phyloP scores from a whole-genome alignment of 1,139 yeast species.

The Dujonia santamariae region DNA sequence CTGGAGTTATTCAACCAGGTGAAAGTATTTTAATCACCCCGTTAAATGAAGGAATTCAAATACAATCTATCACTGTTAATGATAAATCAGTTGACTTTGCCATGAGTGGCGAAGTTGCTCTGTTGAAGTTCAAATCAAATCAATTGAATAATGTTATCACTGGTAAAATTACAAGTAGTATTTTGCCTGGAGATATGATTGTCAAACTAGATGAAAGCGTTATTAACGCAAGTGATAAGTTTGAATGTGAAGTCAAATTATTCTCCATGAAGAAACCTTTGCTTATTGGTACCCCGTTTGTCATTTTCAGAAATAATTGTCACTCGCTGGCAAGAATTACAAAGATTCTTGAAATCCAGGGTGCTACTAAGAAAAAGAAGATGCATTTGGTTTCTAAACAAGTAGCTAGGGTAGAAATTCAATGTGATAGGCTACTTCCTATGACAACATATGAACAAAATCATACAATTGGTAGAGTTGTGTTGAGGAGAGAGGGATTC shows the following conservation, averaged over 20 bases:
- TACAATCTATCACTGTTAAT: slow-evolving; percentile 28
- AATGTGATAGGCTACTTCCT: slow-evolving; percentile 56
- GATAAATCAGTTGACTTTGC: slow-evolving; percentile 41
- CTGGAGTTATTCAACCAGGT: slow-evolving; percentile 77
- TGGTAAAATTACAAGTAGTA: no score
- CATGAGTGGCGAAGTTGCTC: slow-evolving; percentile 68
- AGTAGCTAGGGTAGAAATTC: slow-evolving; percentile 65
- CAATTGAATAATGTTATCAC: slow-evolving; percentile 47
- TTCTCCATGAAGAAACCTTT: slow-evolving; percentile 76
- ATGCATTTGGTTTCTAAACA: slow-evolving; percentile 74
- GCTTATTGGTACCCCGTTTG: slow-evolving; percentile 78
- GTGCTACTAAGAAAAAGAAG: slow-evolving; percentile 48
- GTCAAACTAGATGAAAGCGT: slow-evolving; percentile 43
- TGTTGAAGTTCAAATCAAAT: slow-evolving; percentile 50
- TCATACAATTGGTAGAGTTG: slow-evolving; percentile 72
- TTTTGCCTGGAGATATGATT: slow-evolving; percentile 67
- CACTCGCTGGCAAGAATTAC: slow-evolving; percentile 71
- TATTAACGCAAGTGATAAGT: slow-evolving; percentile 47
- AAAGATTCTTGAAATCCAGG: slow-evolving; percentile 49
- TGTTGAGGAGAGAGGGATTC: slow-evolving; percentile 78
- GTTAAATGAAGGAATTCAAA: slow-evolving; percentile 30
- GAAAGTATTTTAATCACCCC: slow-evolving; percentile 69
- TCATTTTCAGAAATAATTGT: slow-evolving; percentile 77
- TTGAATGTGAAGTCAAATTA: slow-evolving; percentile 57
- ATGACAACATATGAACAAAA: slow-evolving; percentile 57